Evolutionary conservation across 140 eudicot genomes (phyloP), one percentile per base, ranked within the genome.

Genomic region (Flaveria floridana): DNA sequence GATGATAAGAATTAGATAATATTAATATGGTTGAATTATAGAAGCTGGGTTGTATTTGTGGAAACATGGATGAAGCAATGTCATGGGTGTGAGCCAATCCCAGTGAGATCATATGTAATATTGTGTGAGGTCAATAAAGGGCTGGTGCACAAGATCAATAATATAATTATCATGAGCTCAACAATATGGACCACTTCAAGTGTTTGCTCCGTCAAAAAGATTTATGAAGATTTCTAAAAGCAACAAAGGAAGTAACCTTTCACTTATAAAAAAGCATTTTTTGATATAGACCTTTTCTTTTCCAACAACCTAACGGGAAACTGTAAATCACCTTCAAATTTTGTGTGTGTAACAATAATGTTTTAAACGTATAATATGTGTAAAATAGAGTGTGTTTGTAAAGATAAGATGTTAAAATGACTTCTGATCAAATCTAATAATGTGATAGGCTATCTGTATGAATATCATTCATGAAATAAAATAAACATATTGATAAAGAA

Each of bases 61-160:
- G 7, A 21, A 20, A 51, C 39, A 78, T 18, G 58, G 59, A 50
- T 50, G 68, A 20, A 72, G 26, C 50, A 61, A 34, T 51, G 61
- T 26, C 44, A 78, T 51, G 67, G 64, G 73, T 78, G 78, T 71
- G 73, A 72, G 30, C 68, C 69, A 23, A 79, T 79, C 78, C 68
- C 28, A 42, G 34, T 72, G 82, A 79, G 59, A 79, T 79, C 82
- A 79, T 64, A 72, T 72, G 74, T 64, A 73, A 79, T 79, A 65
- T 79, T 79, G 78, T 78, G 58, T 79, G 78, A 79, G 82, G 79
- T 79, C 82, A 79, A 79, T 72, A 79, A 79, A 79, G 82, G 74
- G 69, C 7, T 44, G 13, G 82, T 72, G 82, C 78, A 79, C 67
- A 79, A 79, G 62, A 72, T 64, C 74, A 79, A 65, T 64, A 72